Percentiles rank a stretch among this genome's conserved stretches.
phyloP scores from a whole-genome alignment of 75 land plant genomes.

The Selaginella tamariscina region DNA sequence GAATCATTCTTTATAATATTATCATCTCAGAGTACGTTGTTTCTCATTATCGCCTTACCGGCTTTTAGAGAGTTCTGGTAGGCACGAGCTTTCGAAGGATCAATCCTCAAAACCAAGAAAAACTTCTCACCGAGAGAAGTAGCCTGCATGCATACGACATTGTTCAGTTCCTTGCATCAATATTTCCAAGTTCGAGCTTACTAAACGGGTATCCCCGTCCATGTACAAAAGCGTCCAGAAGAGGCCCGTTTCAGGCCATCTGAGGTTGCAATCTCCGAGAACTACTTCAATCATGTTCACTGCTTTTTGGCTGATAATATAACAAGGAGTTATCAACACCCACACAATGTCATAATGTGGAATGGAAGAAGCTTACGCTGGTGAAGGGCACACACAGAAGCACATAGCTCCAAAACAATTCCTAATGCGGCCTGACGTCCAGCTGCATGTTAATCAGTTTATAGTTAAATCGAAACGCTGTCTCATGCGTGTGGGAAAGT shows the following conservation, averaged over 20 bases:
- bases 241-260: slow-evolving; percentile 6
- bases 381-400: background rate
- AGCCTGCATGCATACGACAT: background rate
- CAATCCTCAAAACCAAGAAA: background rate
- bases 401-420: background rate
- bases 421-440: background rate
- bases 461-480: no score
- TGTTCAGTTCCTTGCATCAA: background rate
- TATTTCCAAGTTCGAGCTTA: background rate
- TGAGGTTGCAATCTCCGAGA: background rate
- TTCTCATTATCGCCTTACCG: background rate
- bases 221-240: slow-evolving; percentile 9
- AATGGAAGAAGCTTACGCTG: background rate
- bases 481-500: no score
- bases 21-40: background rate
- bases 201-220: background rate
- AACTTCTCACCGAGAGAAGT: slow-evolving; percentile 4
- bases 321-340: background rate
- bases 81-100: slow-evolving; percentile 10
- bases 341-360: no score
- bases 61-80: slow-evolving; percentile 10
- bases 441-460: background rate
- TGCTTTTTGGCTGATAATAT: background rate
- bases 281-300: slow-evolving; percentile 6
- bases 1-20: background rate